Evolutionary conservation across 208 protist species (phyloP), one percentile per base, ranked within the genome.

Genomic region (Trypanosoma avium): DNA sequence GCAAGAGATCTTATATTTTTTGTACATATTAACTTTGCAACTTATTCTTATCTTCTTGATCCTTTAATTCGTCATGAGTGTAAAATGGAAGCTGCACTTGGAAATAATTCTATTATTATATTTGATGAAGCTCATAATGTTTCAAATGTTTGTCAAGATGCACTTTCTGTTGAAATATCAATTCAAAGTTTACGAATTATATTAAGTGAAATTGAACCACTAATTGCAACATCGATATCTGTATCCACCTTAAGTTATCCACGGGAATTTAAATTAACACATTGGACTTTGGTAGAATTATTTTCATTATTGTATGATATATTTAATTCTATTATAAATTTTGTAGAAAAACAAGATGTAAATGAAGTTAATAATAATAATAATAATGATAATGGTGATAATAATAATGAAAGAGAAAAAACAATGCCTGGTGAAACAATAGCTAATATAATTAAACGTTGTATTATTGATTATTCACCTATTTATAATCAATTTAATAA

Each of bases 41-140:
- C 97, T 9, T 99, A 99, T 77, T 98, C 98, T 67, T 99, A 99
- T 72, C 61, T 99, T n/a, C 82, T 99, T 12, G 97, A 99, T 66
- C 85, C 91, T 10, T 30, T 77, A 5, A 97, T 98, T 50, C 88
- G 98, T 17, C 75, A 83, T 79, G 75, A 88, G 56, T 89, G 78
- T 49, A 90, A 91, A 33, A 92, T 83, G 73, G 77, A 94, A 61
- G 71, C 62, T 5, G 71, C 92, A 19, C 30, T 96, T 8, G 65
- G 86, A n/a, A 73, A 88, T 53, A 61, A 93, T 49, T 53, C 80
- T 3, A 86, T 98, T 50, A 62, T 99, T 55, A 92, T 99, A 22
- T 93, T 99, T 66, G 97, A 99, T 69, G 97, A 99, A 67, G 97
- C 94, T 7, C 97, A 99, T 77, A 98, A 98, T 73, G 76, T 98